Evolutionary conservation across 257 asterid genomes (phyloP).

Genomic region (Prunella vulgaris): DNA sequence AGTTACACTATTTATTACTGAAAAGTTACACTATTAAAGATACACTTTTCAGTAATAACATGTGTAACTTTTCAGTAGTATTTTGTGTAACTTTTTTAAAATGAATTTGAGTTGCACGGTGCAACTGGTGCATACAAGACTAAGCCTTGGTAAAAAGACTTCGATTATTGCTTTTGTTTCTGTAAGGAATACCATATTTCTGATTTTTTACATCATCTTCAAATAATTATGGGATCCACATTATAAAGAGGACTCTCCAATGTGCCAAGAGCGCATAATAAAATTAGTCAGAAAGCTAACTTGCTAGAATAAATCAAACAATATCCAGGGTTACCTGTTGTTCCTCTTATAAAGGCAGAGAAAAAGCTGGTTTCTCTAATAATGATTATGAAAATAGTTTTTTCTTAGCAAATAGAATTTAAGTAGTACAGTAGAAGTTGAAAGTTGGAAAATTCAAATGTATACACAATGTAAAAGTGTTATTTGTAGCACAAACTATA

Average conservation of each 20-base stretch:
- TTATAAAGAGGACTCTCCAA: slow-evolving; percentile 4
- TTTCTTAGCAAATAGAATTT: background rate
- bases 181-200: background rate
- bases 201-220: background rate
- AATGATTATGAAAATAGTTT: background rate
- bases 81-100: too few relatives aligned
- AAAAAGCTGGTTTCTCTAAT: background rate
- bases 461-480: background rate
- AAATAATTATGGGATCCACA: too few relatives aligned
- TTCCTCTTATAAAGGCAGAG: slow-evolving; percentile 3
- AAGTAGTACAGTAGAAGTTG: background rate
- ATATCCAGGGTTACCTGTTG: background rate
- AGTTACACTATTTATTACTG: too few relatives aligned
- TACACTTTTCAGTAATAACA: too few relatives aligned
- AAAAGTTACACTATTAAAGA: too few relatives aligned
- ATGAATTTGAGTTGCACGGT: too few relatives aligned
- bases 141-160: background rate
- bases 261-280: background rate
- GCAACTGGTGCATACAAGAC: too few relatives aligned
- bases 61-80: too few relatives aligned
- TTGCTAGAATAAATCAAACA: slow-evolving; percentile 1
- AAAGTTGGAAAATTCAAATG: slow-evolving; percentile 3
- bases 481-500: slow-evolving; percentile 1
- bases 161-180: background rate
- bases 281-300: background rate